These are phyloP conservation scores for Echeveria elegans DNA, from an alignment of 164 flowering plant species.

Conservation along the genomic window DNA sequence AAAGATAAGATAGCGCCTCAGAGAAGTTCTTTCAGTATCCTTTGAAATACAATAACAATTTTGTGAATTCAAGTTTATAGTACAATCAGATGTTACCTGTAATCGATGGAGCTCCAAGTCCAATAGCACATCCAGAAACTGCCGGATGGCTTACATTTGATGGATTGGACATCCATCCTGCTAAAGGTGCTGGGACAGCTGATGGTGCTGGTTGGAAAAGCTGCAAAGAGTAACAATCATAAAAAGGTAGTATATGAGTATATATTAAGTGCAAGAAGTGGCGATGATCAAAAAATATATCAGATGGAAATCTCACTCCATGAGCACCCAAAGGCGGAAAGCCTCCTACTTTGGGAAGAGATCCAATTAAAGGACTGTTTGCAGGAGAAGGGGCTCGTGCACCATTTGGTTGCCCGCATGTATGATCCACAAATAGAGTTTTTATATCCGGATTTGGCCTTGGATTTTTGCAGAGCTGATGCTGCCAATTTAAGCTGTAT, in stretches of 20 bases:
- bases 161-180: conserved; percentile 87
- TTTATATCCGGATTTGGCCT: conserved; percentile 91
- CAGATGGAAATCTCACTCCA: conserved; percentile 33
- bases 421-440: conserved; percentile 83
- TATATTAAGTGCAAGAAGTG: neutral
- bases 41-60: neutral
- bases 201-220: conserved; percentile 69
- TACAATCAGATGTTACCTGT: conserved; percentile 32
- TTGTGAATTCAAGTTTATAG: neutral
- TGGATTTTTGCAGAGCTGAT: conserved; percentile 83
- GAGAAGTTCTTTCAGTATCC: neutral
- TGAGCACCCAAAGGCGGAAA: conserved; percentile 78
- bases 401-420: conserved; percentile 85
- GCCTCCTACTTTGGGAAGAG: conserved; percentile 71
- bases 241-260: neutral
- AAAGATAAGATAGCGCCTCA: conserved; percentile 11
- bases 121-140: conserved; percentile 67
- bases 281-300: neutral
- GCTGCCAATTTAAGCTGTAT: conserved; percentile 87
- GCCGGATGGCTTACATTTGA: conserved; percentile 53
- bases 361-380: conserved; percentile 55
- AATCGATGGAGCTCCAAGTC: conserved; percentile 53
- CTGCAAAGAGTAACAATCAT: conserved; percentile 24
- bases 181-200: conserved; percentile 55
- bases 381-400: conserved; percentile 86